Evolutionary conservation across 345 rosid genomes (phyloP), one percentile per base, ranked within the genome.

Genomic region (Linum trigynum): DNA sequence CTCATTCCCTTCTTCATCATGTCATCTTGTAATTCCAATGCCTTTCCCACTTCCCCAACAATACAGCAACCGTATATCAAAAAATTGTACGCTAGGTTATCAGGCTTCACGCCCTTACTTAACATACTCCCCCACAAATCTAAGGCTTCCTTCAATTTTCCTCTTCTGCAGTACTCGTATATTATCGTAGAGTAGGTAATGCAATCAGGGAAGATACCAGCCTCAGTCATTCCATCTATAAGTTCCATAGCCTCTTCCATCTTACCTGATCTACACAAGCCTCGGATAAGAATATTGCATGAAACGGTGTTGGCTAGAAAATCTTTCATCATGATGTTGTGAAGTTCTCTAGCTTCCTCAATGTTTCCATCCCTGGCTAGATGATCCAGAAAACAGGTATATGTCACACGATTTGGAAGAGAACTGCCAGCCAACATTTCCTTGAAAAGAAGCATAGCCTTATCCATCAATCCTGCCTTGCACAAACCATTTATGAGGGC

Each of bases 161-260:
- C 85, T 69, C 74, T 76, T 75, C 71, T 76, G 66, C 94, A 86
- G 9, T 77, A 77, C 81, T 92, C 87, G 56, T 79, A 74, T 50
- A 92, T 86, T 72, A 92, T 71, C 5, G 96, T 92, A 36, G 98
- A 85, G 68, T 90, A 90, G 2, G 97, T 86, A 65, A 92, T 77
- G 72, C 96, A 86, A 74, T 92, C 97, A 3, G 97, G 98, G 32
- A 73, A 75, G 69, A 86, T 69, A 55, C 84, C 88, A 39, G 67
- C 73, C 35, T 64, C 79, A 32, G 71, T 57, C 98, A 92, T 92
- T 71, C 76, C 83, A 41, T 42, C 78, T 51, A 90, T 57, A 53
- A 86, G 77, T 62, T 78, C 74, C 12, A 55, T 76, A 55, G 96
- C 98, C 74, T 85, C 94, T 43, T 65, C 62, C 67, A 92, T 72